phyloP scores from a whole-genome alignment of 306 rosid species.

The Gleditsia sinensis region DNA sequence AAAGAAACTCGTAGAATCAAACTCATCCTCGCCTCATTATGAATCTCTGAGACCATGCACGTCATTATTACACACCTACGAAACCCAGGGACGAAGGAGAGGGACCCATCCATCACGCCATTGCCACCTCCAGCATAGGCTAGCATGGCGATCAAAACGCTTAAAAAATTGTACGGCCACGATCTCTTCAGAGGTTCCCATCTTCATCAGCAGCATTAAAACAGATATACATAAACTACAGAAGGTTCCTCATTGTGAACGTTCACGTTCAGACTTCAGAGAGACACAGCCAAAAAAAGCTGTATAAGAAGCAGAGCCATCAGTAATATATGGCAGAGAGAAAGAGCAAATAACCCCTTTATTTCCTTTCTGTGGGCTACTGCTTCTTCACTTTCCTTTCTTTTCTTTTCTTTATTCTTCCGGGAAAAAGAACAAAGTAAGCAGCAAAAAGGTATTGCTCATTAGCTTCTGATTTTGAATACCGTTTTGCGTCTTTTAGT shows the following conservation, averaged over 20 bases:
- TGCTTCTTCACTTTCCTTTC: background rate
- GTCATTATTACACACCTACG: background rate
- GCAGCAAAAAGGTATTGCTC: background rate
- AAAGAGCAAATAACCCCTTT: slow-evolving; percentile 7
- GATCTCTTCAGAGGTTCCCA: background rate
- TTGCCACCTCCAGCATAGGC: too few species aligned
- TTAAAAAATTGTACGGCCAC: slow-evolving; percentile 23
- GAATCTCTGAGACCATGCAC: background rate
- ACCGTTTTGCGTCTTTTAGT: background rate
- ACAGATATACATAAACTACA: slow-evolving; percentile 5
- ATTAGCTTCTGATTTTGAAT: slow-evolving; percentile 16
- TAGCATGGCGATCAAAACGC: background rate
- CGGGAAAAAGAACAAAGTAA: background rate
- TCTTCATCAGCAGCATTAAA: background rate
- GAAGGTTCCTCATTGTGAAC: background rate
- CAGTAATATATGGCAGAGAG: background rate
- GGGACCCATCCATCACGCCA: background rate
- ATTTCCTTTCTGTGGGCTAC: slow-evolving; percentile 18
- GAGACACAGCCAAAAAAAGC: background rate
- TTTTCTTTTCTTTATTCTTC: background rate
- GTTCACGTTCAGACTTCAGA: slow-evolving; percentile 21
- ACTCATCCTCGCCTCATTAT: too few species aligned
- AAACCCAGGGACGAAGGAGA: too few species aligned
- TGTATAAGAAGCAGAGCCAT: slow-evolving; percentile 1
- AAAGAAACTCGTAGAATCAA: too few species aligned